A percentile compares a stretch with the other conserved stretches of the same genome.
Conservation (phyloP, 306 rosid genomes). For the Styphnolobium japonicum region DNA sequence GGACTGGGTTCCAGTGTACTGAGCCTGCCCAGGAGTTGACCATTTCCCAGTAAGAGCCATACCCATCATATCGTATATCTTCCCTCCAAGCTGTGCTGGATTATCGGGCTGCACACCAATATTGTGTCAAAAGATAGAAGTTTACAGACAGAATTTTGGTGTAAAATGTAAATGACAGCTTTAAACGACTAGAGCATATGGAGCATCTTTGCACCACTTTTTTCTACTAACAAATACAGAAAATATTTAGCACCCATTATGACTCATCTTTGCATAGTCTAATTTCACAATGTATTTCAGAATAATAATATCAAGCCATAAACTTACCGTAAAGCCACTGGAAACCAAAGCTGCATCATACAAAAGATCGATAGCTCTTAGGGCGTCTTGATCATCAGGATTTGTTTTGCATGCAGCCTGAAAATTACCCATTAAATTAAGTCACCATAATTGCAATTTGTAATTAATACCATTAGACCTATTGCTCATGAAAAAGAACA, state of each 20-base stretch:
- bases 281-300: conserved; percentile 1
- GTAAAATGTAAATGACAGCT: not conserved
- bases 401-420: conserved; percentile 78
- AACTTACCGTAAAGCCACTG: conserved; percentile 84
- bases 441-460: conserved; percentile 5
- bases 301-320: not conserved
- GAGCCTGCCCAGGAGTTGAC: conserved; percentile 45
- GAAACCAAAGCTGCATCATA: conserved; percentile 96
- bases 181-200: not conserved
- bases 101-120: conserved; percentile 82
- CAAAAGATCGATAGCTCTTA: conserved; percentile 87
- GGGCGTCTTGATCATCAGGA: conserved; percentile 81
- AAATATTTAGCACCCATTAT: not conserved
- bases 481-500: not conserved
- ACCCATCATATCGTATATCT: conserved; percentile 96
- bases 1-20: conserved; percentile 28
- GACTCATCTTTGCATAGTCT: not conserved
- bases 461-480: not conserved
- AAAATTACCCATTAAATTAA: conserved; percentile 1
- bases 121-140: not conserved
- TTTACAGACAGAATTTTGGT: not conserved
- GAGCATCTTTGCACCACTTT: not conserved
- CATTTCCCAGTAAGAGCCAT: conserved; percentile 76
- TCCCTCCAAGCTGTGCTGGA: conserved; percentile 94
- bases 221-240: not conserved